Percentiles rank a stretch among this genome's conserved stretches.
These are phyloP conservation scores for Schwanniomyces vanrijiae DNA, from an alignment of 805 yeast genomes.

Conservation along the genomic window DNA sequence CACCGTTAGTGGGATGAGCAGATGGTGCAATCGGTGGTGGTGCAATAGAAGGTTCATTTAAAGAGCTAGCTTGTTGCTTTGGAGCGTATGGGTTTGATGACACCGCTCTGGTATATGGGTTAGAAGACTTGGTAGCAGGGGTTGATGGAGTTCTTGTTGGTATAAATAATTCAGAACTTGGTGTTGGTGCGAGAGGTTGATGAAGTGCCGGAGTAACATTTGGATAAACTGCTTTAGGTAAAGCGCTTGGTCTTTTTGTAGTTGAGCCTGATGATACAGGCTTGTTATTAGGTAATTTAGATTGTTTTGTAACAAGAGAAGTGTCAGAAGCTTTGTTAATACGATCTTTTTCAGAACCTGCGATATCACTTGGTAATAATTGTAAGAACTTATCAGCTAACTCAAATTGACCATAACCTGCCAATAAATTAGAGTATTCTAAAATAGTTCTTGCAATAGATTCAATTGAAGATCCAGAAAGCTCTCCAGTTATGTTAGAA, in stretches of 20 bases:
- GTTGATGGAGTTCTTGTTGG: constrained; percentile 13
- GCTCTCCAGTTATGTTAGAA: constrained; percentile 32
- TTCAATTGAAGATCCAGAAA: constrained; percentile 45
- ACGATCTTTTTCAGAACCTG: constrained; percentile 71
- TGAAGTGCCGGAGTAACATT: constrained; percentile 8
- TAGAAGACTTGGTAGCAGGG: constrained; percentile 12
- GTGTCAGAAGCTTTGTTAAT: constrained; percentile 62
- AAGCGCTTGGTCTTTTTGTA: not conserved
- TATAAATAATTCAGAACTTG: constrained; percentile 14
- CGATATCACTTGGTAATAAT: constrained; percentile 71
- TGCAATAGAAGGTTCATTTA: constrained; percentile 14
- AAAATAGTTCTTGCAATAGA: constrained; percentile 61
- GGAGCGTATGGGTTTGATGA: constrained; percentile 19
- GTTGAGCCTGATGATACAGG: not conserved
- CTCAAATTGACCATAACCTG: constrained; percentile 81
- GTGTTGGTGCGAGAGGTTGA: constrained; percentile 15
- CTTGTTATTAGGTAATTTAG: constrained; percentile 5
- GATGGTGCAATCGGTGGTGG: constrained; percentile 25
- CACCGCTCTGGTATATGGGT: constrained; percentile 32
- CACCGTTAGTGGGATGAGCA: constrained; percentile 13
- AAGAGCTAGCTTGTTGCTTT: constrained; percentile 18
- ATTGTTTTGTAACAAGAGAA: constrained; percentile 4
- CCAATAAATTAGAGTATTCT: constrained; percentile 79
- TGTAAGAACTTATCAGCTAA: constrained; percentile 71
- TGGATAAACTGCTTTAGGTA: constrained; percentile 2